Conservation (phyloP, 345 rosid species). For the Arabis hirsuta region DNA sequence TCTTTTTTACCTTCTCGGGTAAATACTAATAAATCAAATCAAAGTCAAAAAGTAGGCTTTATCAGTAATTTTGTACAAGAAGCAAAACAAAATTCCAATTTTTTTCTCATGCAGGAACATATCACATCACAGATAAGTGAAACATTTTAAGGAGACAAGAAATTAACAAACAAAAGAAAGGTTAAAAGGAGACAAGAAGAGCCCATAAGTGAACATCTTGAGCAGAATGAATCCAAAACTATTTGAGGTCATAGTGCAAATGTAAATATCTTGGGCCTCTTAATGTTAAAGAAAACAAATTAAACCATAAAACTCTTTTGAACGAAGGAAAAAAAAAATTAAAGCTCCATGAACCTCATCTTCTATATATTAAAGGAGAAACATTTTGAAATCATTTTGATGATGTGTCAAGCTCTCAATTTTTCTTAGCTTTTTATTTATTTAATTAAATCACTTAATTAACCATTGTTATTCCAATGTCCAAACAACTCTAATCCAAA, state of each 20-base stretch:
- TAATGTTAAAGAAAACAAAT: background rate
- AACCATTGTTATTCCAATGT: too few species aligned
- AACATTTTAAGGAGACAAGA: background rate
- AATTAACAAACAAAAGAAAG: background rate
- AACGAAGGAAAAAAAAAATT: too few species aligned
- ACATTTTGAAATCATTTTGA: too few species aligned
- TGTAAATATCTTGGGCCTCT: constrained; percentile 1
- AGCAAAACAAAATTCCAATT: background rate
- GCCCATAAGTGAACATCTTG: background rate
- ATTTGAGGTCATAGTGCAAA: background rate
- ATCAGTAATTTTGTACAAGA: background rate
- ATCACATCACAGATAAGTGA: background rate
- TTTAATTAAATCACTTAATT: too few species aligned
- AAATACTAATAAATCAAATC: background rate
- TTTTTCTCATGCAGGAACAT: constrained; percentile 2
- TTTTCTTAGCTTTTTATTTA: too few species aligned
- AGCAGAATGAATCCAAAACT: constrained; percentile 15
- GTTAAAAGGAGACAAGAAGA: constrained; percentile 26
- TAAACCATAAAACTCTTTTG: background rate
- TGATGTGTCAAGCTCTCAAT: too few species aligned
- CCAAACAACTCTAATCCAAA: too few species aligned
- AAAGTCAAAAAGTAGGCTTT: constrained; percentile 28
- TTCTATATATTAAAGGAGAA: too few species aligned
- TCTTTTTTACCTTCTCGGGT: background rate
- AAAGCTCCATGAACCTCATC: too few species aligned